These are phyloP conservation scores for Leptographium radiaticola DNA, from an alignment of 2,329 filamentous ascomycete species.

Conservation along the genomic window DNA sequence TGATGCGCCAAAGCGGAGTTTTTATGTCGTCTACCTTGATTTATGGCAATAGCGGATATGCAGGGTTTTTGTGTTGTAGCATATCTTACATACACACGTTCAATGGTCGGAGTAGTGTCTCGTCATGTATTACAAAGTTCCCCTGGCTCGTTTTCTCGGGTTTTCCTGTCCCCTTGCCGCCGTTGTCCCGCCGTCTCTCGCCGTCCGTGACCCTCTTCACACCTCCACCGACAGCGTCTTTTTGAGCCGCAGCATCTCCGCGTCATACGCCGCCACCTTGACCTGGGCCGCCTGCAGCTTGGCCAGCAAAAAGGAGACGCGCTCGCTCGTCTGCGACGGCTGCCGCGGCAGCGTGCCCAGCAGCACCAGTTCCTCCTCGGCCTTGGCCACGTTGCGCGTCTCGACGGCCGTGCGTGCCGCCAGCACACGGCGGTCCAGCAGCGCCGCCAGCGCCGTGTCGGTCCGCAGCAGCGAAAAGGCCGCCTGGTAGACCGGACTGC, in stretches of 20 bases:
- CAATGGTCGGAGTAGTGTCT: too few relatives aligned
- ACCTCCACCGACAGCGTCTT: constrained; percentile 41
- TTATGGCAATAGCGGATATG: not conserved
- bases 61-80: too few relatives aligned
- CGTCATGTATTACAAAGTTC: too few relatives aligned
- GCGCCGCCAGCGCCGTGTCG: constrained; percentile 60
- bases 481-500: constrained; percentile 74
- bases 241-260: constrained; percentile 58
- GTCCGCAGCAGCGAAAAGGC: constrained; percentile 62
- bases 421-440: constrained; percentile 60
- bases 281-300: constrained; percentile 64
- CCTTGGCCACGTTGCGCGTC: constrained; percentile 61
- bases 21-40: not conserved
- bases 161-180: too few relatives aligned
- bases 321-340: constrained; percentile 50
- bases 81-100: too few relatives aligned
- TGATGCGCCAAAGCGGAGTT: not conserved
- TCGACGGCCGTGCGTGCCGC: constrained; percentile 59
- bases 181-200: not conserved
- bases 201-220: not conserved
- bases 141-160: too few relatives aligned
- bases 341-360: constrained; percentile 59
- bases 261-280: constrained; percentile 63
- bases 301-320: constrained; percentile 57
- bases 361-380: constrained; percentile 61